These are phyloP conservation scores for Obelidium mucronatum DNA, from an alignment of 192 early-diverging fungal species.

Conservation along the genomic window DNA sequence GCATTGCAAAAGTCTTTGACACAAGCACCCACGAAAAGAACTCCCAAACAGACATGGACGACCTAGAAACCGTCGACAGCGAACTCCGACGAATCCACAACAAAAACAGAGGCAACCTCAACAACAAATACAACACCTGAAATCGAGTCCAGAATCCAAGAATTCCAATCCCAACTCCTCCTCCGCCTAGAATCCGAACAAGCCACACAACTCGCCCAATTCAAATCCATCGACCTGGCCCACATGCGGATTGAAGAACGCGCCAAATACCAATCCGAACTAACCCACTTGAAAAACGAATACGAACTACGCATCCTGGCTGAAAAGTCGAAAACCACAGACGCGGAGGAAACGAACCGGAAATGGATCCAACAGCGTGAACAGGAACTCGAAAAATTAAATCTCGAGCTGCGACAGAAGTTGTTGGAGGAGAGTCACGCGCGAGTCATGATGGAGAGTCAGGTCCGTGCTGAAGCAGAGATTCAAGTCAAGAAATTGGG, in stretches of 20 bases:
- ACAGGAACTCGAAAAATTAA: constrained; percentile 48
- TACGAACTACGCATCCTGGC: constrained; percentile 40
- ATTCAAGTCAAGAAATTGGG: constrained; percentile 37
- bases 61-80: constrained; percentile 43
- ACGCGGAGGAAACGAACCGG: constrained; percentile 32
- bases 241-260: constrained; percentile 55
- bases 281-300: constrained; percentile 29
- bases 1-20: constrained; percentile 42
- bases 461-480: constrained; percentile 50
- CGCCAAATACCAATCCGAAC: constrained; percentile 35
- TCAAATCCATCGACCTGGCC: constrained; percentile 56
- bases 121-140: too few relatives aligned
- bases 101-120: too few relatives aligned
- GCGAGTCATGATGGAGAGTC: constrained; percentile 41
- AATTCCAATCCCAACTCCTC: constrained; percentile 54
- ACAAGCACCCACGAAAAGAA: constrained; percentile 39
- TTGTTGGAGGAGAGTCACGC: constrained; percentile 23
- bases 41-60: constrained; percentile 49
- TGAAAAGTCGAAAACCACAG: constrained; percentile 17
- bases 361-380: constrained; percentile 44
- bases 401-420: constrained; percentile 28
- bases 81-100: constrained; percentile 25
- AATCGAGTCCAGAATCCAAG: constrained; percentile 50
- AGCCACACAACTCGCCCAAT: constrained; percentile 42
- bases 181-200: constrained; percentile 33